Evolutionary conservation across 192 early-diverging fungal species (phyloP).

Genomic region (Glomus cerebriforme): DNA sequence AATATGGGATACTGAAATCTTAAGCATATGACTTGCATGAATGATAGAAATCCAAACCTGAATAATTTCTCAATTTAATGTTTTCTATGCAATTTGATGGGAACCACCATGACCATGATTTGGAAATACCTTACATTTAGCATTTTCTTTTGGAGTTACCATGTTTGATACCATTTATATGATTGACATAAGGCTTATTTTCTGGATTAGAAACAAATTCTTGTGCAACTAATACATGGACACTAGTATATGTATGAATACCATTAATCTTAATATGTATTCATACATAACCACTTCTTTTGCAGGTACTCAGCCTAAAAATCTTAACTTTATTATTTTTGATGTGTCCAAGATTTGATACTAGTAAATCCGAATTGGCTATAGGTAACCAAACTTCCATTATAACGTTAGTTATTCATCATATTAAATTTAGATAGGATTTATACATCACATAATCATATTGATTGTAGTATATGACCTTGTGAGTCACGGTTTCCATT

Average conservation of each 20-base stretch:
- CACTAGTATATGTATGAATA: neutral
- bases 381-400: too few relatives aligned
- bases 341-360: conserved; percentile 12
- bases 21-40: conserved; percentile 12
- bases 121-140: neutral
- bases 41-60: conserved; percentile 6
- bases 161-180: neutral
- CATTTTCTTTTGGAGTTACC: conserved; percentile 5
- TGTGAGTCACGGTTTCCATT: too few relatives aligned
- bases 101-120: conserved; percentile 4
- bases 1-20: neutral
- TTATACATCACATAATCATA: too few relatives aligned
- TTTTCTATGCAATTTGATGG: neutral
- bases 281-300: neutral
- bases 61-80: conserved; percentile 2
- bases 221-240: conserved; percentile 9
- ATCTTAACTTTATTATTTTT: conserved; percentile 23
- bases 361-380: neutral
- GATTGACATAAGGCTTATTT: neutral
- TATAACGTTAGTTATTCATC: too few relatives aligned
- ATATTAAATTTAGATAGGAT: too few relatives aligned
- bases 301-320: neutral
- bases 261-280: neutral
- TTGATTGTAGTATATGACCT: too few relatives aligned
- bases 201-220: too few relatives aligned